Evolutionary conservation across 2,329 filamentous ascomycete species (phyloP).

Genomic region (Pyricularia grisea): DNA sequence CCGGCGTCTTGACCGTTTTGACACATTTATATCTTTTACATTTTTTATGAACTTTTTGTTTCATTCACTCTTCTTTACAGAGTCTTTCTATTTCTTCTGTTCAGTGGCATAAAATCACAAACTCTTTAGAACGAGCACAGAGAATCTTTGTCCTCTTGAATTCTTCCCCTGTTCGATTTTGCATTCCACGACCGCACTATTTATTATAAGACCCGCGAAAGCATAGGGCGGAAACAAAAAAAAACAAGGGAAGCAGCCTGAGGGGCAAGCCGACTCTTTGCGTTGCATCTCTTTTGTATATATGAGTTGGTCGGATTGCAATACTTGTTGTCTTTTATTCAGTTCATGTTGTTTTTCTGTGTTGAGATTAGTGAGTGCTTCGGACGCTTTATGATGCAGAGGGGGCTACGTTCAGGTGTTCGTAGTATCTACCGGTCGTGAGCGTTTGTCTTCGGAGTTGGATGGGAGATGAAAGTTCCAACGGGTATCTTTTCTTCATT

Average conservation of each 20-base stretch:
- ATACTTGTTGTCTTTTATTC: background rate
- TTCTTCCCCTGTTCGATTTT: background rate
- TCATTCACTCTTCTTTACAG: background rate
- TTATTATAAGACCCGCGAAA: background rate
- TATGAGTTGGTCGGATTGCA: background rate
- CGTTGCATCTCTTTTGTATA: background rate
- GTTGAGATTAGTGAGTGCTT: background rate
- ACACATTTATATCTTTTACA: conserved; percentile 5
- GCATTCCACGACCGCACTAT: background rate
- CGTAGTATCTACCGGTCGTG: background rate
- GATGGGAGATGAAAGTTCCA: background rate
- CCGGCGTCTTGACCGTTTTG: conserved; percentile 5
- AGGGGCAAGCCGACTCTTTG: background rate
- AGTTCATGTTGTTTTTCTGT: background rate
- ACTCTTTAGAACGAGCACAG: background rate
- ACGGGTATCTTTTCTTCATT: background rate
- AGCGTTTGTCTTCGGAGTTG: background rate
- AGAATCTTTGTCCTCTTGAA: background rate
- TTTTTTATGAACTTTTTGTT: conserved; percentile 4
- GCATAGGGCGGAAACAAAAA: background rate
- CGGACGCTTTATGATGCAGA: background rate
- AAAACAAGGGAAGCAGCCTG: background rate
- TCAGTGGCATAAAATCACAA: background rate
- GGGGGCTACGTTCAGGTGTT: background rate
- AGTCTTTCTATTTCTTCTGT: background rate